Conservation (phyloP, 2,329 filamentous ascomycete genomes). For the Arthroderma uncinatum region DNA sequence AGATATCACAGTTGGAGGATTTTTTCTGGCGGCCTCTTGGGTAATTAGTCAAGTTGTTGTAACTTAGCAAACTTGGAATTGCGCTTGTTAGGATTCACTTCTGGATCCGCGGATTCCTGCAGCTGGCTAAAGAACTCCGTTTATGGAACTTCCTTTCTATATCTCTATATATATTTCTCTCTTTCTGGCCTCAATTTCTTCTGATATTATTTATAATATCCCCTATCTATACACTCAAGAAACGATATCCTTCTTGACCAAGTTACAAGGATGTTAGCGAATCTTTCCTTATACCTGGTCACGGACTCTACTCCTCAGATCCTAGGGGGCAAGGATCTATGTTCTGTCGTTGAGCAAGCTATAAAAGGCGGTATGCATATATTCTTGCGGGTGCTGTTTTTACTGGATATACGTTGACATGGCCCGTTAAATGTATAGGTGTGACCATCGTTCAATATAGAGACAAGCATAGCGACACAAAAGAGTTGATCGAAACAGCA, state of each 20-base stretch:
- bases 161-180: background rate
- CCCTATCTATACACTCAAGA: background rate
- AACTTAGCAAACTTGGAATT: too few species aligned
- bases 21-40: too few species aligned
- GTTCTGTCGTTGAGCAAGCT: constrained; percentile 61
- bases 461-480: constrained; percentile 73
- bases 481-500: constrained; percentile 57
- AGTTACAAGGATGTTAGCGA: constrained; percentile 32
- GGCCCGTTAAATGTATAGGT: constrained; percentile 29
- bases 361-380: constrained; percentile 54
- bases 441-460: constrained; percentile 81
- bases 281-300: constrained; percentile 81
- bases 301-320: constrained; percentile 86
- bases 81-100: too few species aligned
- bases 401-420: background rate
- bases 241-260: background rate
- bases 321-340: constrained; percentile 59
- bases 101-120: too few species aligned
- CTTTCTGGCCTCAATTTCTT: background rate
- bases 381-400: background rate
- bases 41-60: too few species aligned
- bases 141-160: background rate
- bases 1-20: too few species aligned
- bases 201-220: background rate
- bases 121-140: background rate